Conservation (phyloP, 495 filamentous ascomycete species). For the Parmelia sp. region DNA sequence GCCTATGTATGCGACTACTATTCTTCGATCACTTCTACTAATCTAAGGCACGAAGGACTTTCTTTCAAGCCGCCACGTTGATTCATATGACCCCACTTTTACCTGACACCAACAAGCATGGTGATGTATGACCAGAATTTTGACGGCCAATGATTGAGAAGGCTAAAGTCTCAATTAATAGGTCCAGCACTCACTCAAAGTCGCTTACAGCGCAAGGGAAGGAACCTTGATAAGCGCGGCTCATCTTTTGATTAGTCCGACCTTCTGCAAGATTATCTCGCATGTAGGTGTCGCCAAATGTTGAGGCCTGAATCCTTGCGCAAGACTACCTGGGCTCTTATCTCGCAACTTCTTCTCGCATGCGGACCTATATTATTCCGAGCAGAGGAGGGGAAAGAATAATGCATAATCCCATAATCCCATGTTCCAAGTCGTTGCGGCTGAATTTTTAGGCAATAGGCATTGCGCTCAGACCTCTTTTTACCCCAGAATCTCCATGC, state of each 20-base stretch:
- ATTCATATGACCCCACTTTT: neutral
- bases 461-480: neutral
- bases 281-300: neutral
- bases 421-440: no score
- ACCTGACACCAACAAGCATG: neutral
- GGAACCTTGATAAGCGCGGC: neutral
- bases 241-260: neutral
- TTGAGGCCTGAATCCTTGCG: neutral
- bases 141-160: neutral
- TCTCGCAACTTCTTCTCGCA: no score
- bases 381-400: no score
- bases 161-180: no score
- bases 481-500: neutral
- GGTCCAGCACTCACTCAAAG: neutral
- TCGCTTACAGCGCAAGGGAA: neutral
- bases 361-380: no score
- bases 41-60: neutral
- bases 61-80: neutral
- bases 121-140: neutral
- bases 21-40: no score
- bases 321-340: neutral
- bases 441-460: neutral
- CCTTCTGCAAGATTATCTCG: slow-evolving; percentile 1
- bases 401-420: no score
- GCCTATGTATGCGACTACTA: no score